phyloP scores from a whole-genome alignment of 192 early-diverging fungal species.

The Podila clonocystis region DNA sequence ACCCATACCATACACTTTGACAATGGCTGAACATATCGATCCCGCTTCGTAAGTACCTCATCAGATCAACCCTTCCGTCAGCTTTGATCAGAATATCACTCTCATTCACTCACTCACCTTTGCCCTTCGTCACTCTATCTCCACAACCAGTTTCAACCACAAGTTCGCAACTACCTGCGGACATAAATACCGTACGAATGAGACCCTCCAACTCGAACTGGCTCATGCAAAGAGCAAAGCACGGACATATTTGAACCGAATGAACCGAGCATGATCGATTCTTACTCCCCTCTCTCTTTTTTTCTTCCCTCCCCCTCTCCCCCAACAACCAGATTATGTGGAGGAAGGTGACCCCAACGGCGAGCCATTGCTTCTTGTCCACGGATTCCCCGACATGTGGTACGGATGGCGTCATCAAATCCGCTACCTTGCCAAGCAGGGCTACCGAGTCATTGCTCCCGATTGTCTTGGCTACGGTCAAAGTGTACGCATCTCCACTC shows the following conservation, averaged over 20 bases:
- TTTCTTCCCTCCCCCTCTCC: not conserved
- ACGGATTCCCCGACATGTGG: constrained; percentile 57
- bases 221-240: no score
- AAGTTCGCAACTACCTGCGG: constrained; percentile 24
- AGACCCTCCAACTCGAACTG: no score
- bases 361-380: constrained; percentile 43
- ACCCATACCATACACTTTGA: not conserved
- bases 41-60: not conserved
- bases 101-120: not conserved
- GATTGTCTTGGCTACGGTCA: constrained; percentile 65
- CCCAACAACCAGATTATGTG: constrained; percentile 42
- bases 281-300: not conserved
- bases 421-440: constrained; percentile 58
- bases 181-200: constrained; percentile 17
- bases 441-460: constrained; percentile 67
- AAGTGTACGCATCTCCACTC: constrained; percentile 37
- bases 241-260: no score
- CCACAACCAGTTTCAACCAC: constrained; percentile 19
- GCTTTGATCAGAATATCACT: not conserved
- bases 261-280: no score
- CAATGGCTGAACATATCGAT: not conserved
- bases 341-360: constrained; percentile 50
- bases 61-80: not conserved
- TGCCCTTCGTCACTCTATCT: not conserved
- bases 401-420: constrained; percentile 61